Evolutionary conservation across 129 eudicot species (phyloP).

Genomic region (Helianthus annuus): DNA sequence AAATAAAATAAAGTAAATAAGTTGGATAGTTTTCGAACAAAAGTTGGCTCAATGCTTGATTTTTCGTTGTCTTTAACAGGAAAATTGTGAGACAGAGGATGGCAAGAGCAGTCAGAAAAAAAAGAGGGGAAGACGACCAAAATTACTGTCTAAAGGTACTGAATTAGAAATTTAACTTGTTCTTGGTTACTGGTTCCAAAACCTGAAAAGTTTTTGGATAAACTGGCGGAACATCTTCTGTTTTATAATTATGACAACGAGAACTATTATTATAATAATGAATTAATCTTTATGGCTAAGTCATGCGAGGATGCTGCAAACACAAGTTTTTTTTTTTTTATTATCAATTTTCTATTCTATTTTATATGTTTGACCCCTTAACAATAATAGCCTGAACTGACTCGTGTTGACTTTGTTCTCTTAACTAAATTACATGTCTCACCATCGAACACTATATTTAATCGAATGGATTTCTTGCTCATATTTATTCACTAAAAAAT

Average conservation of each 20-base stretch:
- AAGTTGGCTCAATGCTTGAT: neutral
- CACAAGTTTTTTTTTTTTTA: neutral
- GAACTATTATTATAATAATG: neutral
- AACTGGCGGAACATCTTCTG: neutral
- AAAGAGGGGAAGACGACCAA: slow-evolving; percentile 18
- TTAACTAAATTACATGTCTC: neutral
- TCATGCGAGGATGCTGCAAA: neutral
- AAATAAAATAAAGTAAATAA: neutral
- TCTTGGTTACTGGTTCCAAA: neutral
- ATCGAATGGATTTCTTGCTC: too few species aligned
- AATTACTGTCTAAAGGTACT: neutral
- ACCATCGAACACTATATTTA: neutral
- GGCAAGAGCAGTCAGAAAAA: slow-evolving; percentile 13
- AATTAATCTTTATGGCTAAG: neutral
- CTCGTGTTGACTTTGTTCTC: neutral
- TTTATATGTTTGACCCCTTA: neutral
- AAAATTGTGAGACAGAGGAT: slow-evolving; percentile 3
- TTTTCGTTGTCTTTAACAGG: slow-evolving; percentile 9
- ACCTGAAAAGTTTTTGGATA: neutral
- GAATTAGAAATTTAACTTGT: neutral
- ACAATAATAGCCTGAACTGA: neutral
- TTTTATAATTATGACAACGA: neutral
- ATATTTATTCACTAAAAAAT: too few species aligned
- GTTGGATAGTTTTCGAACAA: neutral
- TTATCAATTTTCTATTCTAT: neutral